Conservation (phyloP, 805 yeast genomes). For the Barnettozyma siamensis region DNA sequence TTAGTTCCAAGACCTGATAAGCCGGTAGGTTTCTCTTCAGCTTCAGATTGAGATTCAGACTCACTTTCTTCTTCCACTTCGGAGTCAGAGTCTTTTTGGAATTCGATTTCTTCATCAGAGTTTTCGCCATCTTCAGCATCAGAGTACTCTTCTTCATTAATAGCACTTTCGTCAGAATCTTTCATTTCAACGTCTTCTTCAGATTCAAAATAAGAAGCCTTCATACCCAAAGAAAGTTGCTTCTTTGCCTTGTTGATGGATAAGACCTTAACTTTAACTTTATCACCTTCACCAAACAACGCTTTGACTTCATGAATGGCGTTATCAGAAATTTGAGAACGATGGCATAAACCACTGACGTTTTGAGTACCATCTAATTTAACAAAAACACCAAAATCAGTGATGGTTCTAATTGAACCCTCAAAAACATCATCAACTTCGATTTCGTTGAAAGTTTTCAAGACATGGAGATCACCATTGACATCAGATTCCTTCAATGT, state of each 20-base stretch:
- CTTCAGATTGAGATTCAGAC: conserved; percentile 20
- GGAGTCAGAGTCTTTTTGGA: conserved; percentile 7
- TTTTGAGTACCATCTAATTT: conserved; percentile 68
- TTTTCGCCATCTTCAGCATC: conserved; percentile 21
- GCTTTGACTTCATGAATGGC: conserved; percentile 49
- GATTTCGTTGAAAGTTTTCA: conserved; percentile 63
- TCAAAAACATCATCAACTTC: conserved; percentile 64
- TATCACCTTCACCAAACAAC: conserved; percentile 83
- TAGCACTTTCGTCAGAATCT: conserved; percentile 23
- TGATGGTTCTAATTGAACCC: conserved; percentile 71
- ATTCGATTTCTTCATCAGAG: conserved; percentile 21
- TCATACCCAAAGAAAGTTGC: conserved; percentile 85
- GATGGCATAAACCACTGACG: conserved; percentile 84
- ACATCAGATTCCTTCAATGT: conserved; percentile 79
- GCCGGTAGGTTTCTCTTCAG: conserved; percentile 16
- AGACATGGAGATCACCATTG: conserved; percentile 55
- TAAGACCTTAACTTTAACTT: conserved; percentile 79
- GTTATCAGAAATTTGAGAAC: conserved; percentile 74
- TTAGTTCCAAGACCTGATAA: conserved; percentile 65
- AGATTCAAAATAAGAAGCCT: conserved; percentile 75
- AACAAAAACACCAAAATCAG: conserved; percentile 90
- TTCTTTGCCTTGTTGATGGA: conserved; percentile 57
- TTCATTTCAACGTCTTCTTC: conserved; percentile 28
- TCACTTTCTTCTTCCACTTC: conserved; percentile 16
- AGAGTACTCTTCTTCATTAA: conserved; percentile 20